Evolutionary conservation across 2,329 filamentous ascomycete genomes (phyloP).

Genomic region (Aspergillus udagawae): DNA sequence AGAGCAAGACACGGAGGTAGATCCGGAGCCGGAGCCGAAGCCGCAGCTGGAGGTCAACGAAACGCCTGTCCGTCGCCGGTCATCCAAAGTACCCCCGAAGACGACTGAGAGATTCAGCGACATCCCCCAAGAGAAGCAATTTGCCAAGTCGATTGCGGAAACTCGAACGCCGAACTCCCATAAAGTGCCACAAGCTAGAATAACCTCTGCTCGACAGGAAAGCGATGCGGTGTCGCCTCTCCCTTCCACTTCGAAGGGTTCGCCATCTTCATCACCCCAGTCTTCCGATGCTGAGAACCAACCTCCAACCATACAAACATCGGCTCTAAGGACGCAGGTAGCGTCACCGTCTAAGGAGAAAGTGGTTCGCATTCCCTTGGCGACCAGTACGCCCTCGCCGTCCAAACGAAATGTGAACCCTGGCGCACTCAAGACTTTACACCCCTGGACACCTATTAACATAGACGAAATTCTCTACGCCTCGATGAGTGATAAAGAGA

Average conservation of each 20-base stretch:
- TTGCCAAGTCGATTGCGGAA: conserved; percentile 27
- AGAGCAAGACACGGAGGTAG: conserved; percentile 18
- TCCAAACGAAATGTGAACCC: conserved; percentile 54
- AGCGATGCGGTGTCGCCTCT: conserved; percentile 23
- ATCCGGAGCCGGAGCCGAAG: conserved; percentile 2
- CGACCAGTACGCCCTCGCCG: conserved; percentile 52
- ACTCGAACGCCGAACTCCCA: conserved; percentile 18
- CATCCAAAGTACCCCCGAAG: conserved; percentile 30
- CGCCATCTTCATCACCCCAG: conserved; percentile 66
- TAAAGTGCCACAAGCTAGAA: conserved; percentile 8
- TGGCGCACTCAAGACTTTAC: conserved; percentile 52
- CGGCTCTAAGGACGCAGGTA: conserved; percentile 41
- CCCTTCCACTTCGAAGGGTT: conserved; percentile 35
- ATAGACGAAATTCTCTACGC: conserved; percentile 60
- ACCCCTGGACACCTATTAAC: conserved; percentile 70
- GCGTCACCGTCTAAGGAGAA: conserved; percentile 34
- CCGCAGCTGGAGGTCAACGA: conserved; percentile 11
- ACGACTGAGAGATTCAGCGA: conserved; percentile 36
- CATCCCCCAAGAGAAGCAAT: conserved; percentile 33
- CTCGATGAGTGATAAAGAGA: conserved; percentile 44
- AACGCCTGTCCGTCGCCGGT: conserved; percentile 17
- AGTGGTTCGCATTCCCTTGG: conserved; percentile 39
- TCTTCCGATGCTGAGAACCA: conserved; percentile 78
- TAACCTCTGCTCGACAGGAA: conserved; percentile 8
- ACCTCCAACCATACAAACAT: conserved; percentile 64